phyloP scores from a whole-genome alignment of 176 grass and related monocot genomes.

The Phyllostachys edulis region DNA sequence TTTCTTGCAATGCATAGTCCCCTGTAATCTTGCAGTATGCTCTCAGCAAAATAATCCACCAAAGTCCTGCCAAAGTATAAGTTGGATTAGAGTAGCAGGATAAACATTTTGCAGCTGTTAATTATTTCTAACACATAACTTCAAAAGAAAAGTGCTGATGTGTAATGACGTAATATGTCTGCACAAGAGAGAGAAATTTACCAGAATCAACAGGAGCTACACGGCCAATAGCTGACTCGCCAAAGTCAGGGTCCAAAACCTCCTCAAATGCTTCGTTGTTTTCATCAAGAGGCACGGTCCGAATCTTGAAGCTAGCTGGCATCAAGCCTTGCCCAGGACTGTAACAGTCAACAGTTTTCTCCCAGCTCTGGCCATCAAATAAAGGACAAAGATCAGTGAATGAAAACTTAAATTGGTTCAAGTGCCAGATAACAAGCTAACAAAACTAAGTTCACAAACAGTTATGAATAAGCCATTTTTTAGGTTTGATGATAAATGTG shows the following conservation, averaged over 20 bases:
- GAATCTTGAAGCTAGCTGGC: conserved; percentile 83
- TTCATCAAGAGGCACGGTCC: conserved; percentile 61
- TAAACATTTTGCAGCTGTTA: not conserved
- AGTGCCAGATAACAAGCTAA: not conserved
- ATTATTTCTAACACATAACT: not conserved
- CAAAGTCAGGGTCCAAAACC: conserved; percentile 80
- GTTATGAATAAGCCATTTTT: not conserved
- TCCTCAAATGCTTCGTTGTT: conserved; percentile 74
- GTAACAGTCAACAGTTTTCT: conserved; percentile 88
- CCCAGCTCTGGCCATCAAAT: conserved; percentile 75
- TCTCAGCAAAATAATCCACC: conserved; percentile 89
- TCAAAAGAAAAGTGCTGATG: not conserved
- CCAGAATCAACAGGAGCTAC: conserved; percentile 89
- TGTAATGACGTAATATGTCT: not conserved
- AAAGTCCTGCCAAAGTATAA: conserved; percentile 53
- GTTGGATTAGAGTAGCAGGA: conserved; percentile 19
- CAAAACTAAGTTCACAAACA: conserved; percentile 15
- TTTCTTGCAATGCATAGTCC: conserved; percentile 61
- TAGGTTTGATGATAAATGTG: not conserved
- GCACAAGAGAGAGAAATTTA: conserved; percentile 9
- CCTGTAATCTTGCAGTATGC: conserved; percentile 86
- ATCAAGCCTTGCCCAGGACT: conserved; percentile 86
- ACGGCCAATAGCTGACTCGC: conserved; percentile 77
- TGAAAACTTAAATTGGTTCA: conserved; percentile 2
- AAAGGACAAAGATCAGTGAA: conserved; percentile 9